phyloP scores from a whole-genome alignment of 768 basidiomycete genomes.

The Trametes punicea region DNA sequence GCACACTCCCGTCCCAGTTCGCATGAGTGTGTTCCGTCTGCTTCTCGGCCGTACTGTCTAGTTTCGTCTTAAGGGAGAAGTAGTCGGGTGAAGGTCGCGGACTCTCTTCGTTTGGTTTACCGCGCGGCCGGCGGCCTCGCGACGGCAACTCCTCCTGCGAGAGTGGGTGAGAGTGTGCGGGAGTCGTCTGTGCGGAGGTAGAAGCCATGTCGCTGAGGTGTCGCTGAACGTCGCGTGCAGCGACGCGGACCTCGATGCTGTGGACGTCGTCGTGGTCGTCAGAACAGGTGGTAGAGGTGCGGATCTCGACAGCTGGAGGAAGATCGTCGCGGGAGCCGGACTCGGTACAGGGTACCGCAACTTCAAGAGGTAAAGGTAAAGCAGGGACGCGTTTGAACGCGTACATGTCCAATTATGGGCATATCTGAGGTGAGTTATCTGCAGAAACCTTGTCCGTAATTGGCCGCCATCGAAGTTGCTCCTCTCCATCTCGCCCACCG shows the following conservation, averaged over 20 bases:
- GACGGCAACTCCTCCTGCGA: constrained; percentile 49
- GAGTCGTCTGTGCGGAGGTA: constrained; percentile 26
- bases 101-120: constrained; percentile 33
- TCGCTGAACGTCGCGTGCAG: not conserved
- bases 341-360: not conserved
- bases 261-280: constrained; percentile 1
- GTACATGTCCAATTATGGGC: not conserved
- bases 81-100: constrained; percentile 46
- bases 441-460: not conserved
- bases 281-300: not conserved
- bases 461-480: not conserved
- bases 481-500: not conserved
- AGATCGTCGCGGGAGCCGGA: not conserved
- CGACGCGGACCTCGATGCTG: not conserved
- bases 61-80: constrained; percentile 59
- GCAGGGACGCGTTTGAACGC: no score
- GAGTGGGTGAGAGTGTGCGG: constrained; percentile 63
- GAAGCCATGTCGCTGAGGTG: constrained; percentile 21
- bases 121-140: constrained; percentile 46
- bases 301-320: not conserved
- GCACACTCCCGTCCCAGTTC: constrained; percentile 54
- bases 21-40: constrained; percentile 28
- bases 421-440: not conserved
- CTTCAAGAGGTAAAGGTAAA: not conserved
- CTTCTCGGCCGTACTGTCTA: constrained; percentile 42